Evolutionary conservation across 257 asterid species (phyloP).

Genomic region (Solanum chilense): DNA sequence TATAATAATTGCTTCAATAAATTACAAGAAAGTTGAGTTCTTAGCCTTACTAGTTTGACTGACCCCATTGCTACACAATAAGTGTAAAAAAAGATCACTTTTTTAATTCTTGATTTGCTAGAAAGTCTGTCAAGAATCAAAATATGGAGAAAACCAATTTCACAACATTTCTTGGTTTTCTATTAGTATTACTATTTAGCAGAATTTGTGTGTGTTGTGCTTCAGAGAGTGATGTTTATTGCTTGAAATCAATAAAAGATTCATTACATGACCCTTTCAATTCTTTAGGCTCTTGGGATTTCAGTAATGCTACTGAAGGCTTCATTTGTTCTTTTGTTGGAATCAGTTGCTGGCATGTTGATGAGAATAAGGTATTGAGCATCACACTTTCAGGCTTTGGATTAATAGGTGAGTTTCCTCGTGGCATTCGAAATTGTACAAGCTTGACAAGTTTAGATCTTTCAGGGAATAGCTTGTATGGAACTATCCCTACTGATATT

Average conservation of each 20-base stretch:
- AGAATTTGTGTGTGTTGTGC: background rate
- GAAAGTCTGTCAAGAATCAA: background rate
- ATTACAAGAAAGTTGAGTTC: background rate
- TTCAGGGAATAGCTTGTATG: conserved; percentile 8
- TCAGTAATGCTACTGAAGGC: background rate
- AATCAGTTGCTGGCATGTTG: background rate
- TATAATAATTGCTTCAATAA: too few relatives aligned
- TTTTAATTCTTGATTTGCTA: background rate
- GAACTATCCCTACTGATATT: conserved; percentile 12
- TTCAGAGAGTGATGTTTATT: background rate
- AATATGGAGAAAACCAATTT: background rate
- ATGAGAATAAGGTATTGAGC: background rate
- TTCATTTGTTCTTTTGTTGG: too few relatives aligned
- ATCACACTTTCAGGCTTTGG: accelerated
- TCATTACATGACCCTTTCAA: background rate
- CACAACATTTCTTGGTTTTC: background rate
- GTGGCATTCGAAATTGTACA: background rate
- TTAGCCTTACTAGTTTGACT: background rate
- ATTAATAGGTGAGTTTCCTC: conserved; percentile 12
- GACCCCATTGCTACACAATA: background rate
- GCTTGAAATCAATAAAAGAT: background rate
- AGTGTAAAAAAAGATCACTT: background rate
- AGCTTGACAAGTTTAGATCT: conserved; percentile 3
- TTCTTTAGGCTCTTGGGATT: accelerated
- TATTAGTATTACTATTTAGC: background rate